Evolutionary conservation across 345 rosid species (phyloP).

Genomic region (Moringa oleifera): DNA sequence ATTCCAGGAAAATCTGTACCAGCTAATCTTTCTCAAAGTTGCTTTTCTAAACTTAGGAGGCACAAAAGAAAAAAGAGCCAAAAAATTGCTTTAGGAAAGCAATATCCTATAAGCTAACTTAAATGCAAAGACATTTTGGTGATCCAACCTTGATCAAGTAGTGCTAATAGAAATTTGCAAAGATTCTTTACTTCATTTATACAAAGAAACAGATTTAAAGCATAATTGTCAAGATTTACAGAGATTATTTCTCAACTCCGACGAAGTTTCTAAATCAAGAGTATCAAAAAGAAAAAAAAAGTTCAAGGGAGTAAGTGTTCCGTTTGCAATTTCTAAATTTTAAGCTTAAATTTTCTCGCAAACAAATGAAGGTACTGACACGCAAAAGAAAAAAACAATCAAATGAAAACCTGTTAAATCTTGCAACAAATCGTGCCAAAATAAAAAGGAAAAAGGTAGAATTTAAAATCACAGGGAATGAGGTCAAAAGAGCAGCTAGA

Average conservation of each 20-base stretch:
- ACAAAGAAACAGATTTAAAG: neutral
- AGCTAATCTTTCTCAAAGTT: neutral
- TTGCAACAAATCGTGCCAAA: neutral
- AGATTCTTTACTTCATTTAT: no score
- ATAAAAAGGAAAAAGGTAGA: neutral
- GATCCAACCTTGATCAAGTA: neutral
- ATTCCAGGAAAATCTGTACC: neutral
- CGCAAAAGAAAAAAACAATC: neutral
- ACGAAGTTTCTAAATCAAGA: neutral
- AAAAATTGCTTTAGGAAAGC: neutral
- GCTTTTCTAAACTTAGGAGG: neutral
- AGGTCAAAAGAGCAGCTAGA: neutral
- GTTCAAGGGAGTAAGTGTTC: neutral
- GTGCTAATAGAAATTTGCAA: neutral
- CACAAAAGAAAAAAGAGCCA: neutral
- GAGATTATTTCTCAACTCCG: neutral
- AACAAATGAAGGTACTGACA: neutral
- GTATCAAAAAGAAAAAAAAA: no score
- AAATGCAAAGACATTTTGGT: neutral
- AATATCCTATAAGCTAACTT: neutral
- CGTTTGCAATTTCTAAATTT: neutral
- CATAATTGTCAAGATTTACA: neutral
- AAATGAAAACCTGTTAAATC: neutral
- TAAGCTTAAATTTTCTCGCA: slow-evolving; percentile 1
- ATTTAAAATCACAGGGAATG: neutral